Evolutionary conservation across 1,284 basidiomycete species (phyloP), one percentile per base, ranked within the genome.

Genomic region (Boletellus sp.): DNA sequence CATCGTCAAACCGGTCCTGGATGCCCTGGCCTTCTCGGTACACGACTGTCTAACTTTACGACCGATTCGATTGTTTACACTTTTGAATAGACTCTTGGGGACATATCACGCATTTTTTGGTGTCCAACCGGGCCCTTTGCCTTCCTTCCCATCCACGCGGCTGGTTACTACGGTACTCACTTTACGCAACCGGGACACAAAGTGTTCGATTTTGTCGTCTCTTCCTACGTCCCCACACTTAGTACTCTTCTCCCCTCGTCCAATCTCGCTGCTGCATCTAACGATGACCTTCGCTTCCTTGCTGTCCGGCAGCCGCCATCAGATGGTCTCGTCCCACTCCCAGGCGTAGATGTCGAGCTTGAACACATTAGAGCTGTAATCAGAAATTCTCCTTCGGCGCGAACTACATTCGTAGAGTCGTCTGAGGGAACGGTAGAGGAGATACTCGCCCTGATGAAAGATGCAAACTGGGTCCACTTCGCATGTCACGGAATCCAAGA

Each of bases 61-160:
- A 10, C n/a, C 15, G 1, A 28, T 26, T 8, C 4, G 0, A 8
- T 45, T 22, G 21, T 44, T 19, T 12, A 21, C 4, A 11, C 18
- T 4, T 10, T 37, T 15, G 16, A 26, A n/a, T 12, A 49, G 50
- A 38, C 40, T 10, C 37, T 36, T n/a, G 50, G 43, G 16, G 8
- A 48, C 3, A 18, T 49, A 19, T 19, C 24, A 5, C 56, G 49
- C n/a, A 24, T 58, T 19, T 55, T 55, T 35, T 58, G 52, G 55
- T 57, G 55, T 26, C 55, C 56, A 1, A 58, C 56, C 3, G 56
- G 56, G 2, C 52, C 48, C 5, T 55, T 58, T n/a, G 13, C 49
- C 2, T 56, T 53, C 19, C 39, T 56, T 26, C 55, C 54, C 7
- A 52, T 55, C 10, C 55, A 57, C 19, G 55, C 54, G 8, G 53